Evolutionary conservation across 2,329 filamentous ascomycete genomes (phyloP).

Genomic region (Colletotrichum tanaceti): DNA sequence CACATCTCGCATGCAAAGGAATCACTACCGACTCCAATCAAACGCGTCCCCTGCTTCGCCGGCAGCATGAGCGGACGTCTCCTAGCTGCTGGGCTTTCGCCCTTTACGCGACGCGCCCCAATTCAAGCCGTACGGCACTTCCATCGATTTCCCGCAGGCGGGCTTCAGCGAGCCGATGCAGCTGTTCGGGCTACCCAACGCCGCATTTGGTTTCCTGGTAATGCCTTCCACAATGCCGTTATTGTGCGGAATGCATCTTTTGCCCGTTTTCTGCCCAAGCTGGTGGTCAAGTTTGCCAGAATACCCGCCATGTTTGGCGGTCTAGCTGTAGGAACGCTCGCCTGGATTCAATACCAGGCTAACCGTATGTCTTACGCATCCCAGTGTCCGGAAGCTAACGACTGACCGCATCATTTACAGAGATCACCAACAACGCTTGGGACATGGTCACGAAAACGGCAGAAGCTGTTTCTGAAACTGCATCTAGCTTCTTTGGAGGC

Average conservation of each 20-base stretch:
- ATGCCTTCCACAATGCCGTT: constrained; percentile 84
- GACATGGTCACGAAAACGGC: constrained; percentile 80
- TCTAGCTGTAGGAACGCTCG: constrained; percentile 84
- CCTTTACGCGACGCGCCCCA: constrained; percentile 71
- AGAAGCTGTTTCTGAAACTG: constrained; percentile 76
- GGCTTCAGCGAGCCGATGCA: constrained; percentile 74
- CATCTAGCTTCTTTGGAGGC: constrained; percentile 76
- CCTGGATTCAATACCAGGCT: constrained; percentile 97
- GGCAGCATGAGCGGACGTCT: constrained; percentile 77
- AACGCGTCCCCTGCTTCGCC: constrained; percentile 35
- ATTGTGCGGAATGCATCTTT: constrained; percentile 73
- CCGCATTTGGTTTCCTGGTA: constrained; percentile 82
- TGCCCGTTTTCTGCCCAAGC: constrained; percentile 78
- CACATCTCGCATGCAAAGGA: constrained; percentile 25
- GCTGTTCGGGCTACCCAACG: constrained; percentile 70
- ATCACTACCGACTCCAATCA: not conserved
- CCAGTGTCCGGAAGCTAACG: not conserved
- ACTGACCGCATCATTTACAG: constrained; percentile 49
- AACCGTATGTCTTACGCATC: constrained; percentile 70
- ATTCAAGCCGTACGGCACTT: constrained; percentile 70
- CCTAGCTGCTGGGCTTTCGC: constrained; percentile 77
- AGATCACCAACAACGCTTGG: constrained; percentile 81
- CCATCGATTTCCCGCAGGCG: constrained; percentile 74
- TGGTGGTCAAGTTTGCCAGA: constrained; percentile 89
- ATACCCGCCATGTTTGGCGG: constrained; percentile 93